These are phyloP conservation scores for Exophiala oligosperma DNA, from an alignment of 2,329 filamentous ascomycete species.

Conservation along the genomic window DNA sequence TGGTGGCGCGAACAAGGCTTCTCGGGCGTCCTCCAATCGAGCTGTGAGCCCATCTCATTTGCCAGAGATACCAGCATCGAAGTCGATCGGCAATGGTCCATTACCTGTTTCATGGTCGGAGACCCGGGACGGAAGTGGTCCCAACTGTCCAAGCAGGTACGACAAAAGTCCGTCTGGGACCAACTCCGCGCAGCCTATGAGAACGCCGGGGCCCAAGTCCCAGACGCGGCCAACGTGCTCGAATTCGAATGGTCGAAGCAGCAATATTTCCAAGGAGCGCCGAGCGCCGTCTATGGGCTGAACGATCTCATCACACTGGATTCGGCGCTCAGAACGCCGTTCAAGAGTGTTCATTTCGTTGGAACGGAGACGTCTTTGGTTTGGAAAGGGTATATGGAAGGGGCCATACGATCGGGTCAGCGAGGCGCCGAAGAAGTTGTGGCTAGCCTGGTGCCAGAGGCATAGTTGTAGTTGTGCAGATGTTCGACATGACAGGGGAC, in stretches of 20 bases:
- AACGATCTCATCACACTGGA: conserved; percentile 29
- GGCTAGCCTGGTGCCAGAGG: neutral
- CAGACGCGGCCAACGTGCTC: conserved; percentile 25
- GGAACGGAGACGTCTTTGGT: conserved; percentile 54
- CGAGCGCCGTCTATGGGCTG: neutral
- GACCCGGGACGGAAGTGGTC: conserved; percentile 29
- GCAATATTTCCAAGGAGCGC: neutral
- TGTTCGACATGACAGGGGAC: neutral
- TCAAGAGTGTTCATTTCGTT: conserved; percentile 45
- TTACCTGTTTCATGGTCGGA: conserved; percentile 43
- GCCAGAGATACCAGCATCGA: conserved; percentile 32
- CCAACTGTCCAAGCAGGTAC: conserved; percentile 17
- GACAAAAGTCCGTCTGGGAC: conserved; percentile 26
- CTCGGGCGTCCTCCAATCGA: neutral
- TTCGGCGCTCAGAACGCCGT: conserved; percentile 28
- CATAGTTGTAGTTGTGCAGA: neutral
- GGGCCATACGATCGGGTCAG: conserved; percentile 52
- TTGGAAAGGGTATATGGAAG: conserved; percentile 62
- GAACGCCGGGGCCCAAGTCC: neutral
- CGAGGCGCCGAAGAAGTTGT: conserved; percentile 39
- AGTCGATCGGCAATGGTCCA: conserved; percentile 31
- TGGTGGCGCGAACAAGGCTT: conserved; percentile 1
- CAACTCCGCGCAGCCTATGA: conserved; percentile 3
- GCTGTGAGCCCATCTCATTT: no score
- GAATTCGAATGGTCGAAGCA: conserved; percentile 35